Evolutionary conservation across 1,139 yeast genomes (phyloP).

Genomic region (Pichia sp.): DNA sequence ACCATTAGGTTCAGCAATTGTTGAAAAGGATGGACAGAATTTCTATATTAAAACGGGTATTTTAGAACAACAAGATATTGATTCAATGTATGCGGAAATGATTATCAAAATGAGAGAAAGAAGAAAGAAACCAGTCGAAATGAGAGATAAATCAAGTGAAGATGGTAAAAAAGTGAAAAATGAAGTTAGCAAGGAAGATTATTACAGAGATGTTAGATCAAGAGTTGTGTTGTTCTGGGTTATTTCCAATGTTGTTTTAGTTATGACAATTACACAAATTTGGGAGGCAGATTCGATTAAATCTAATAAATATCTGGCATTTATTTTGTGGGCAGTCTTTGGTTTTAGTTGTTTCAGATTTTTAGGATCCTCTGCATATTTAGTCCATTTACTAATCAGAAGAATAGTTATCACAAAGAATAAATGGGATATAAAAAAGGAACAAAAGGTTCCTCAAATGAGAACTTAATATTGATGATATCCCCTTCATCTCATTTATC

Average conservation of each 20-base stretch:
- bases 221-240: slow-evolving; percentile 92
- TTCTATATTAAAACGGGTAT: slow-evolving; percentile 76
- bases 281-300: slow-evolving; percentile 58
- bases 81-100: slow-evolving; percentile 76
- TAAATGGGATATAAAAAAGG: slow-evolving; percentile 27
- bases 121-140: slow-evolving; percentile 43
- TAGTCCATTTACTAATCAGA: slow-evolving; percentile 38
- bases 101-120: slow-evolving; percentile 67
- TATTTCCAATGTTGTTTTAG: slow-evolving; percentile 67
- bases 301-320: slow-evolving; percentile 69
- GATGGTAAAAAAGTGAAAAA: slow-evolving; percentile 38
- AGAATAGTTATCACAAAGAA: slow-evolving; percentile 25
- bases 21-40: slow-evolving; percentile 56
- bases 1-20: slow-evolving; percentile 60
- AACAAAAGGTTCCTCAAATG: slow-evolving; percentile 21
- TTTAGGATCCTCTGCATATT: slow-evolving; percentile 64
- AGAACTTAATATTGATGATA: slow-evolving; percentile 12
- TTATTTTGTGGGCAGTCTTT: slow-evolving; percentile 89
- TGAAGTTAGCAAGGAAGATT: slow-evolving; percentile 65
- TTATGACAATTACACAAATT: slow-evolving; percentile 82
- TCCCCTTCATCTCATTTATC: neutral
- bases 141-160: slow-evolving; percentile 48
- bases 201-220: slow-evolving; percentile 89
- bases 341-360: slow-evolving; percentile 74
- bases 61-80: slow-evolving; percentile 86